Conservation (phyloP, 2,329 filamentous ascomycete species). For the Colletotrichum sp. region DNA sequence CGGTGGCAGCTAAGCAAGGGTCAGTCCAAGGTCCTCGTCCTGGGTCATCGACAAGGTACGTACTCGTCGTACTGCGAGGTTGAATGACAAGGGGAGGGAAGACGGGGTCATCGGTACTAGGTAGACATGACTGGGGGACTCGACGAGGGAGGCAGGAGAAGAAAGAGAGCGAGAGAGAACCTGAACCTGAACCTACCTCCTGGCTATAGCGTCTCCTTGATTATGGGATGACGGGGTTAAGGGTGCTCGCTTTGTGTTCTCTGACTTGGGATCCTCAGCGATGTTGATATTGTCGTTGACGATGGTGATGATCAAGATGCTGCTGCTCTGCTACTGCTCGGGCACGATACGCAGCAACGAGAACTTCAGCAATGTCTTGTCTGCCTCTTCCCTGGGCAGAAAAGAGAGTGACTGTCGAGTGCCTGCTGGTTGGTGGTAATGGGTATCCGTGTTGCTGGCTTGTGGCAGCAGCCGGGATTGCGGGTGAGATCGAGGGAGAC, state of each 20-base stretch:
- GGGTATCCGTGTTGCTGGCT: constrained; percentile 21
- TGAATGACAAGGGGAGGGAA: constrained; percentile 3
- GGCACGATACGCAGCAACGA: neutral
- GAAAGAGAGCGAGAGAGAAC: neutral
- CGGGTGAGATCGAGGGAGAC: constrained; percentile 36
- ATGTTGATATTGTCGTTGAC: constrained; percentile 26
- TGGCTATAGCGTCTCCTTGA: constrained; percentile 43
- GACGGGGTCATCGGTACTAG: constrained; percentile 11
- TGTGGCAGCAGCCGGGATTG: constrained; percentile 24
- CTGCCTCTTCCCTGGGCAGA: constrained; percentile 18
- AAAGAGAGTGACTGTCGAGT: neutral
- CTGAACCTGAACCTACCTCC: neutral
- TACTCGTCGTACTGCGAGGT: constrained; percentile 28
- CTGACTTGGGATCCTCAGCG: constrained; percentile 40
- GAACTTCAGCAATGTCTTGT: constrained; percentile 8
- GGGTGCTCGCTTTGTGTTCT: constrained; percentile 22
- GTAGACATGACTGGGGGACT: constrained; percentile 9
- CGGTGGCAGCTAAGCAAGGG: constrained; percentile 22
- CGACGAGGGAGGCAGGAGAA: constrained; percentile 4
- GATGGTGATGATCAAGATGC: neutral
- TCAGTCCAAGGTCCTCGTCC: constrained; percentile 16
- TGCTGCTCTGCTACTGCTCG: neutral
- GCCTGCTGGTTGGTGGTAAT: constrained; percentile 3
- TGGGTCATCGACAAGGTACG: constrained; percentile 1
- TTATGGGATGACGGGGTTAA: constrained; percentile 34